A percentile compares a stretch with the other conserved stretches of the same genome.
phyloP scores from a whole-genome alignment of 495 filamentous ascomycete genomes.

The Penicillium lagena region DNA sequence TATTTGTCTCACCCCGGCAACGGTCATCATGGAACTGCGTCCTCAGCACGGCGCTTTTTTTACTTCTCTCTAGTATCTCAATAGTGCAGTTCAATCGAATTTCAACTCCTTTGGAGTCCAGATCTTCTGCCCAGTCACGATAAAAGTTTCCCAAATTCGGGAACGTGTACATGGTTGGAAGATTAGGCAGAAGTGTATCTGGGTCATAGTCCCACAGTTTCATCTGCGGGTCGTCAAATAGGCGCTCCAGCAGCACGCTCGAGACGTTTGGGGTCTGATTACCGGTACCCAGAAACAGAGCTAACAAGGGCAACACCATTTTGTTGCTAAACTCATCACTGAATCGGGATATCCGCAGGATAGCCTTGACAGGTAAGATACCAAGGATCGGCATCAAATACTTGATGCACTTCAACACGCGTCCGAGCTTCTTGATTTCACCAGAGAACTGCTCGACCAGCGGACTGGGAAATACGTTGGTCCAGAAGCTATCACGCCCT shows the following conservation, averaged over 20 bases:
- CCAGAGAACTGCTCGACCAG: constrained; percentile 54
- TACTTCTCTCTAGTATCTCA: constrained; percentile 48
- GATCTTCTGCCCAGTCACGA: constrained; percentile 55
- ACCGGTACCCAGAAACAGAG: constrained; percentile 72
- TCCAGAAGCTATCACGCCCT: constrained; percentile 66
- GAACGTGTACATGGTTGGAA: constrained; percentile 78
- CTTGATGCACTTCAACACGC: constrained; percentile 60
- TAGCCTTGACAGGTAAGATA: constrained; percentile 62
- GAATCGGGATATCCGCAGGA: constrained; percentile 66
- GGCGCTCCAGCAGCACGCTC: constrained; percentile 64
- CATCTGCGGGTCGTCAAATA: constrained; percentile 70
- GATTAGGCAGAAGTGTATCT: constrained; percentile 61
- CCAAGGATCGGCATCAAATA: constrained; percentile 67
- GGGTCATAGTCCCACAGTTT: constrained; percentile 69
- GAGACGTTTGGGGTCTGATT: constrained; percentile 77
- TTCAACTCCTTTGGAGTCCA: constrained; percentile 55
- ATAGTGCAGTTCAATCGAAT: constrained; percentile 61
- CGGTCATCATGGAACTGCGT: not conserved
- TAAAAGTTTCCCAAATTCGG: constrained; percentile 71
- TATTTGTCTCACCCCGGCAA: not conserved
- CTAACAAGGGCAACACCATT: constrained; percentile 68
- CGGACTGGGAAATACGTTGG: constrained; percentile 69
- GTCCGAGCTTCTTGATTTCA: constrained; percentile 62
- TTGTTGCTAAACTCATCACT: constrained; percentile 67
- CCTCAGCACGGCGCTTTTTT: constrained; percentile 46